Conservation (phyloP, 805 yeast species). For the Citeromyces matritensis region DNA sequence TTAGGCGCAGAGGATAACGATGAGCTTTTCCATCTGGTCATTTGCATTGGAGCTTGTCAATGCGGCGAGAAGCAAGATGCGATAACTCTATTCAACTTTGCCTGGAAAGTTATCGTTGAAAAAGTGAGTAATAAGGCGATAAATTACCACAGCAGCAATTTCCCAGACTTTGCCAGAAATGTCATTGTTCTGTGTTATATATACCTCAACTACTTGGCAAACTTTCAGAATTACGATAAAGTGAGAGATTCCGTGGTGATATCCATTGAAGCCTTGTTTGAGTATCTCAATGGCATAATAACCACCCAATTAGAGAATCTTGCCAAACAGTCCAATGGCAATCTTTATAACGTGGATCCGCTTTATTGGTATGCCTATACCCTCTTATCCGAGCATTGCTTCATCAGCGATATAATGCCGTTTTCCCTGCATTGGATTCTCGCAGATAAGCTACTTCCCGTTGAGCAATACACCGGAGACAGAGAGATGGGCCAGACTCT, state of each 20-base stretch:
- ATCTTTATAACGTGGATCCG: slow-evolving; percentile 7
- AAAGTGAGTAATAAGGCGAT: slow-evolving; percentile 12
- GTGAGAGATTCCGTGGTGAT: slow-evolving; percentile 7
- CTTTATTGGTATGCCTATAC: slow-evolving; percentile 32
- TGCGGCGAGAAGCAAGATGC: slow-evolving; percentile 18
- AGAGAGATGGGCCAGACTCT: slow-evolving; percentile 5
- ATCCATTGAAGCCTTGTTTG: slow-evolving; percentile 30
- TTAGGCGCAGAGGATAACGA: slow-evolving; percentile 14
- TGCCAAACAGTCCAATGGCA: neutral
- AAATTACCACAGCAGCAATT: slow-evolving; percentile 14
- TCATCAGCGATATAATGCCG: slow-evolving; percentile 21
- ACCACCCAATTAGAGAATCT: slow-evolving; percentile 22
- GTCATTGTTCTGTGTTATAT: slow-evolving; percentile 27
- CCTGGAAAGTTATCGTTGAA: slow-evolving; percentile 23
- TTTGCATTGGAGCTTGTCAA: slow-evolving; percentile 28
- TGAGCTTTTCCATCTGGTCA: slow-evolving; percentile 24
- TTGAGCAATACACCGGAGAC: slow-evolving; percentile 5
- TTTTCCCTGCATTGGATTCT: slow-evolving; percentile 19
- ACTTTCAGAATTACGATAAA: slow-evolving; percentile 5
- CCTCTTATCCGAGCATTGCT: slow-evolving; percentile 25
- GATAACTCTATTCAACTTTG: slow-evolving; percentile 21
- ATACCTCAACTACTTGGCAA: slow-evolving; percentile 22
- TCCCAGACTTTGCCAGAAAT: slow-evolving; percentile 24
- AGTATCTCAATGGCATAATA: slow-evolving; percentile 31
- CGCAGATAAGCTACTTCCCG: slow-evolving; percentile 12